Evolutionary conservation across 495 filamentous ascomycete genomes (phyloP).

Genomic region (Tetracladium setigerum): DNA sequence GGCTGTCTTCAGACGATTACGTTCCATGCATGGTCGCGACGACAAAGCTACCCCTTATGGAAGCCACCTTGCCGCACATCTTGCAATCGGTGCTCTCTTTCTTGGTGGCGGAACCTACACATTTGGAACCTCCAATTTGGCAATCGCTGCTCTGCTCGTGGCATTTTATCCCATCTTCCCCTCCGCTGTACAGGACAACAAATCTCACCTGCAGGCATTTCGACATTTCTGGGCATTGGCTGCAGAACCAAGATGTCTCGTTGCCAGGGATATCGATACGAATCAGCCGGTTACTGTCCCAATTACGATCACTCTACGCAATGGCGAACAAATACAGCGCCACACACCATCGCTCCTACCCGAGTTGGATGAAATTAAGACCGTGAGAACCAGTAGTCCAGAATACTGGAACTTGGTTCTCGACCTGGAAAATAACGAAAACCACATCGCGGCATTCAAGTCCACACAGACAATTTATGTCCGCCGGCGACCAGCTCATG

Average conservation of each 20-base stretch:
- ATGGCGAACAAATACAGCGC: constrained; percentile 31
- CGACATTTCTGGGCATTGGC: constrained; percentile 97
- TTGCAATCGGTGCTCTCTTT: constrained; percentile 87
- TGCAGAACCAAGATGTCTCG: constrained; percentile 78
- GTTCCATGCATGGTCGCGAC: constrained; percentile 80
- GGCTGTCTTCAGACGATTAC: constrained; percentile 76
- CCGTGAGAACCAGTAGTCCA: constrained; percentile 56
- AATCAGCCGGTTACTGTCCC: constrained; percentile 69
- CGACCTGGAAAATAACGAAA: constrained; percentile 61
- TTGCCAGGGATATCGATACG: constrained; percentile 77
- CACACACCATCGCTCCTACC: constrained; percentile 79
- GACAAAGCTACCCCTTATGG: constrained; percentile 82
- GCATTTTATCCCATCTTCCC: constrained; percentile 95
- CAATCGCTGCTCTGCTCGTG: constrained; percentile 77
- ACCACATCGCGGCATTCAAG: constrained; percentile 62
- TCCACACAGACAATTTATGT: constrained; percentile 73
- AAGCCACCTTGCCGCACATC: constrained; percentile 85
- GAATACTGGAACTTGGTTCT: constrained; percentile 84
- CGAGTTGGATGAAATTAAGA: constrained; percentile 59
- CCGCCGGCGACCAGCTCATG: constrained; percentile 65
- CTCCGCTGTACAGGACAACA: constrained; percentile 80
- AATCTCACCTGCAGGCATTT: constrained; percentile 91
- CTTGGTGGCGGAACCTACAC: constrained; percentile 87
- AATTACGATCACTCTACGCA: constrained; percentile 47
- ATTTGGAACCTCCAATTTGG: constrained; percentile 81